A percentile compares a stretch with the other conserved stretches of the same genome.
Evolutionary conservation across 129 eudicot species (phyloP).

Genomic region (Apium graveolens): DNA sequence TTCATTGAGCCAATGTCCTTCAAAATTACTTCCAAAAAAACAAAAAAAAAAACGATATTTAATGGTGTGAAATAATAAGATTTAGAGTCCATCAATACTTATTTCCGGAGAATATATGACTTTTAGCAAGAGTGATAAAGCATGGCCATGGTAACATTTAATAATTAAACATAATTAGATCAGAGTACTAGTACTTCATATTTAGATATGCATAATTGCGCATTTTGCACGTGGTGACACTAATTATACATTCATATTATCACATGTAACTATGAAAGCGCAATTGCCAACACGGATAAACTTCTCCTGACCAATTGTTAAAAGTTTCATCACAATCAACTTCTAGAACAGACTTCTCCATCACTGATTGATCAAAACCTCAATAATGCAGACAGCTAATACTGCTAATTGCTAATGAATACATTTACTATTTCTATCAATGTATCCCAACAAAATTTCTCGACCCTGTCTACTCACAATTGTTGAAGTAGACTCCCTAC

Average conservation of each 20-base stretch:
- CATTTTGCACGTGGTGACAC: not conserved
- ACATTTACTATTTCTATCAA: not conserved
- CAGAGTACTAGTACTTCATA: not conserved
- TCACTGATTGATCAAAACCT: not conserved
- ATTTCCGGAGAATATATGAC: not conserved
- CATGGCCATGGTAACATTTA: not conserved
- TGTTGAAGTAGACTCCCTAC: not conserved
- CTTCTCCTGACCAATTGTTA: not conserved
- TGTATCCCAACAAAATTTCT: not conserved
- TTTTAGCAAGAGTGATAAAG: not conserved
- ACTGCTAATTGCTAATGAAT: not conserved
- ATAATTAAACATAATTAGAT: too few relatives aligned
- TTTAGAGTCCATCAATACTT: not conserved
- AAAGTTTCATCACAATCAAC: not conserved
- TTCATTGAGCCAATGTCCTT: not conserved
- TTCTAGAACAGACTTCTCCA: not conserved
- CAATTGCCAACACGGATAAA: slow-evolving; percentile 1
- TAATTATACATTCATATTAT: not conserved
- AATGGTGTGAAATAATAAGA: not conserved
- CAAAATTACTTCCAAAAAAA: not conserved
- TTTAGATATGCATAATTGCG: not conserved
- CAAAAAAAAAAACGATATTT: not conserved
- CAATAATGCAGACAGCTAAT: slow-evolving; percentile 2
- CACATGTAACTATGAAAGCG: not conserved
- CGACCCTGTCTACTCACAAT: not conserved